Base-by-base conservation (phyloP, 1,139 yeast genomes). In the Entelexis sorbosivorans region DNA sequence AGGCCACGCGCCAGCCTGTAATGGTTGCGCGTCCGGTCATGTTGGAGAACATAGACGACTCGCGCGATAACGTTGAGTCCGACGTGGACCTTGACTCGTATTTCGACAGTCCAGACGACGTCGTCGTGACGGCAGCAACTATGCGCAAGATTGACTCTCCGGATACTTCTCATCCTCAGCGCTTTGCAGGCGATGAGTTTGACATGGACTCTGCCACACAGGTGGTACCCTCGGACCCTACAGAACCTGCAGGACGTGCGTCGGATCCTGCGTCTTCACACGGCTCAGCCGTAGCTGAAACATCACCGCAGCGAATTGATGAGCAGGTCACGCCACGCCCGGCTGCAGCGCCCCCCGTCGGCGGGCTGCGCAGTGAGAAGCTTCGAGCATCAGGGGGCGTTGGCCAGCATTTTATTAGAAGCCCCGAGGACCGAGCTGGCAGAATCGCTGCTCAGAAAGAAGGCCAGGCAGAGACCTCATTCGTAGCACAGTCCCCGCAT, bases 81-180 rank as follows among this genome's bases (percentile, higher is more conserved):
- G 57, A 46, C 11, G 22, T 54, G 33, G 57, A 54, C 33, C 56
- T 55, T 1, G 57, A 54, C 26, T 35, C 49, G 14, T 56, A 56
- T 44, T 56, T 56, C 24, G 36, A 47, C 17, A 55, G 55, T 19
- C 43, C 57, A 2, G 58, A 56, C 6, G 58, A 56, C 31, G 55
- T 47, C 36, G 45, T 55, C 6, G 52, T 54, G 7, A 38, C 43
- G 2, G 35, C 48, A 2, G 45, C 42, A 6, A 39, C 28, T 4
- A 26, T 24, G 28, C 43, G 39, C 22, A 44, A 32, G n/a, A 32
- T 42, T 6, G 45, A 42, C 14, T 42, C 45, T 11, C 45, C 45
- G 8, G 45, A 42, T 1, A 24, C 32, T 3, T 2, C 28, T 4
- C 36, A 42, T 2, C n/a, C 35, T 10, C 39, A 32, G 13, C 47